phyloP scores from a whole-genome alignment of 768 basidiomycete species.

The Russula dissimulans region DNA sequence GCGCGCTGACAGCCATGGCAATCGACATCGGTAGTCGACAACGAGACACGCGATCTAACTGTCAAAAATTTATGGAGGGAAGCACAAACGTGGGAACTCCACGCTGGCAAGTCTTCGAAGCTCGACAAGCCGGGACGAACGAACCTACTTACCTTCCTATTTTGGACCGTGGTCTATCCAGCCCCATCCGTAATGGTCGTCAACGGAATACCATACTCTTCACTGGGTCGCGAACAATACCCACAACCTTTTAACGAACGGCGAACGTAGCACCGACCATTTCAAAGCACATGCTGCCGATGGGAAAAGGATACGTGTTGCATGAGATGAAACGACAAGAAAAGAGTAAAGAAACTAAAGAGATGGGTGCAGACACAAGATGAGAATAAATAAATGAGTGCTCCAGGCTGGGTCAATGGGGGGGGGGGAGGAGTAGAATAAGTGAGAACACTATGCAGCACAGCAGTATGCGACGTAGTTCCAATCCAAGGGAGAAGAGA shows the following conservation, averaged over 20 bases:
- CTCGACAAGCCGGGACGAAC: neutral
- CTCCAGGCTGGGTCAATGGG: conserved; percentile 12
- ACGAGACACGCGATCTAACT: neutral
- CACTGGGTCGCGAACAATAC: neutral
- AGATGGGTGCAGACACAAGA: conserved; percentile 12
- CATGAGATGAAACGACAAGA: conserved; percentile 5
- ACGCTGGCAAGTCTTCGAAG: neutral
- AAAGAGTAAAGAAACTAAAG: neutral
- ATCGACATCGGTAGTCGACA: neutral
- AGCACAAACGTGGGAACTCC: neutral
- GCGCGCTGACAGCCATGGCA: conserved; percentile 1
- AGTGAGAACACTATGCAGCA: conserved; percentile 5
- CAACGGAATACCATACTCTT: neutral
- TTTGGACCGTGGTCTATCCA: neutral
- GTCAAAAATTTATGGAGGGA: neutral
- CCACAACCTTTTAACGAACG: neutral
- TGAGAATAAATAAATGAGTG: conserved; percentile 18
- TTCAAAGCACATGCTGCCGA: neutral
- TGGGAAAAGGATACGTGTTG: conserved; percentile 10
- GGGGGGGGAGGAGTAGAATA: neutral
- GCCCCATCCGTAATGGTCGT: no score
- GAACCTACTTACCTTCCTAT: conserved; percentile 17
- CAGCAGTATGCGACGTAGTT: conserved; percentile 8
- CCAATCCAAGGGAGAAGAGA: conserved; percentile 5
- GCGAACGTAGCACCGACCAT: neutral